Base-by-base conservation (phyloP, 768 basidiomycete species). In the Mycena maculata region DNA sequence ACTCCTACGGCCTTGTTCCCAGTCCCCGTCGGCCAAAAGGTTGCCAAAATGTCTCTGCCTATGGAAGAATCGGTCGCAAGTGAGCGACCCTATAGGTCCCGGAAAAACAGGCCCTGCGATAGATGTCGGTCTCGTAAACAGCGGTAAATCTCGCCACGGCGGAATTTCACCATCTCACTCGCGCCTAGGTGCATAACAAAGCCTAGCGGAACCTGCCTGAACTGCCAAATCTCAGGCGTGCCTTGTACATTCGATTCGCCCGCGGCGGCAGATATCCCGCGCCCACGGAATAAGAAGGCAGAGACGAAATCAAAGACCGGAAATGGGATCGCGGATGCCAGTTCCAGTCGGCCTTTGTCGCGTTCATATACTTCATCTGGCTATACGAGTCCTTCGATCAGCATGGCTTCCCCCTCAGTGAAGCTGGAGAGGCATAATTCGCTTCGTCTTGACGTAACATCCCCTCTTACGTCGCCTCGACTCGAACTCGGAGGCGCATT, bases 181-280 rank as follows among this genome's bases (percentile, higher is more conserved):
- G 16, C 28, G 23, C 16, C 22, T 23, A 68, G 67, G 15, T 70
- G 69, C 41, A 70, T 70, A 25, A 70, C 69, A 3, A 67, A 70
- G 48, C 65, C 69, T 7, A 63, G 57, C 18, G 69, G 69, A n/a
- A 70, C 57, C 7, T 70, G 69, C 58, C 31, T 70, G 7, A 70
- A 70, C n/a, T 70, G 69, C 41, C 69, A 70, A 31, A 70, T 70
- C n/a, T 70, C 69, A 4, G 65, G 56, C 28, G 69, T 67, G 10
- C 38, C 69, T 1, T 70, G 69, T 39, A 70, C 65, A 12, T 70
- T 70, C 42, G 69, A 70, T 36, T 67, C 65, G 23, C 69, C 69
- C 30, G 69, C 69, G 10, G 69, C 69, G 20, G 64, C 64, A 22
- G 69, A 70, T 31, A 22, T 39, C 18, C 65, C 69, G 15, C 65